Evolutionary conservation across 108 stramenopile species (phyloP), one percentile per base, ranked within the genome.

Genomic region (Cylindrotheca fusiformis): DNA sequence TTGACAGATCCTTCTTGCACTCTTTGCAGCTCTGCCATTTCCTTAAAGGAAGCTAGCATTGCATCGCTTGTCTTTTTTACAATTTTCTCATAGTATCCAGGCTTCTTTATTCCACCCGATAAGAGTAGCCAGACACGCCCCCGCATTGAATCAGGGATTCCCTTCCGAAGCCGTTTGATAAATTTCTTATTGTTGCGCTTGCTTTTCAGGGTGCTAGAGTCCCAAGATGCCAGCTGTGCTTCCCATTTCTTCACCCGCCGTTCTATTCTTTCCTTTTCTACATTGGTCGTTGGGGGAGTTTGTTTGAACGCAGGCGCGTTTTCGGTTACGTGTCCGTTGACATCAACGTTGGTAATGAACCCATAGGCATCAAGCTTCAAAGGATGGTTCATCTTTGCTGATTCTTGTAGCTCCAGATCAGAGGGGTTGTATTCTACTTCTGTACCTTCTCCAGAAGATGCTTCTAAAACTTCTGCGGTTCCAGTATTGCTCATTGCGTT

Each of bases 161-260:
- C 86, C 69, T 87, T 83, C 0, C 86, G 70, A 17, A 87, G 57
- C 22, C 77, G 74, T 27, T 61, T 58, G 53, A 25, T 56, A 8
- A 20, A 58, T 52, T 53, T 60, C 8, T 41, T 41, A 58, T 20
- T 27, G 17, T 49, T 33, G n/a, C 32, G 63, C 21, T 36, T 49
- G 55, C 8, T 19, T 14, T 30, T 56, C 30, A 26, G 36, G 14
- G 12, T 70, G 1, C 0, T 67, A 2, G 0, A 29, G 28, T 79
- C 64, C 85, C 85, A 87, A 14, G 36, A 10, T 28, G 53, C 31
- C 19, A 87, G 57, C 48, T 79, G 81, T 0, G 18, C 47, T 19
- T 77, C 57, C 86, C 86, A 87, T 64, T 87, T 84, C 32, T 65
- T 68, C 27, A 68, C 78, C 12, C 80, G 74, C 10, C 68, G 63